Conservation (phyloP, 352 stramenopile species). For the Pythium apleroticum region DNA sequence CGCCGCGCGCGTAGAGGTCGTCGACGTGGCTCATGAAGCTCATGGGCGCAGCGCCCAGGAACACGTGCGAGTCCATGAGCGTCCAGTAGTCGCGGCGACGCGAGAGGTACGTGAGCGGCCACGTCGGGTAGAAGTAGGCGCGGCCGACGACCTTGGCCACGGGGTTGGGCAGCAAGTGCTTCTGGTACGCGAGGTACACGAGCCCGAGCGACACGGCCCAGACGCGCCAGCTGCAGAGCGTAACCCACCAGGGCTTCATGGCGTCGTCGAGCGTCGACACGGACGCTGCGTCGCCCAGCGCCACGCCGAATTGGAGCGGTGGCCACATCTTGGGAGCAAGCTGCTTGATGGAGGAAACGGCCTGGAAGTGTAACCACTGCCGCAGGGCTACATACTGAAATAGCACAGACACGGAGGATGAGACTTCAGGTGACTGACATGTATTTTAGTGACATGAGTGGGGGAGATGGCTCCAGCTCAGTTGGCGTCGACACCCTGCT, state of each 20-base stretch:
- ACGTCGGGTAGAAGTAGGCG: constrained; percentile 92
- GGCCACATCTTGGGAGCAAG: constrained; percentile 18
- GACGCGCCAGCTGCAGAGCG: constrained; percentile 26
- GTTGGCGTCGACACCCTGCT: constrained; percentile 49
- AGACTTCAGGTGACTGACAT: constrained; percentile 1
- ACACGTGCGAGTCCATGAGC: constrained; percentile 90
- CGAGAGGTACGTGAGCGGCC: constrained; percentile 89
- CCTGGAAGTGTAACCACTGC: not conserved
- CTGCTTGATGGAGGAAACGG: constrained; percentile 2
- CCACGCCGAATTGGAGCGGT: not conserved
- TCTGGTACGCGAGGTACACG: constrained; percentile 89
- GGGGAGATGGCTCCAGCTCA: not conserved
- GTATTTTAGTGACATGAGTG: constrained; percentile 18
- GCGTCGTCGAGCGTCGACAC: constrained; percentile 10
- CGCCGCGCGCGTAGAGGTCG: constrained; percentile 66
- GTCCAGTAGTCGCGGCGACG: constrained; percentile 90
- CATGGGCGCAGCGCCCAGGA: constrained; percentile 92
- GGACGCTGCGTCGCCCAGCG: constrained; percentile 2
- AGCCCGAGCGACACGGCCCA: constrained; percentile 36
- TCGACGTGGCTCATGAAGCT: constrained; percentile 86
- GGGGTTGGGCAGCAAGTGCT: constrained; percentile 78
- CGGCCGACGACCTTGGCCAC: constrained; percentile 79
- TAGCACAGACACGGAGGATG: no score
- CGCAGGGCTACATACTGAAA: no score
- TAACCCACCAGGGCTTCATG: constrained; percentile 27